A percentile compares a stretch with the other conserved stretches of the same genome.
Conservation (phyloP, 2,329 filamentous ascomycete species). For the Pleoardoris graminearum region DNA sequence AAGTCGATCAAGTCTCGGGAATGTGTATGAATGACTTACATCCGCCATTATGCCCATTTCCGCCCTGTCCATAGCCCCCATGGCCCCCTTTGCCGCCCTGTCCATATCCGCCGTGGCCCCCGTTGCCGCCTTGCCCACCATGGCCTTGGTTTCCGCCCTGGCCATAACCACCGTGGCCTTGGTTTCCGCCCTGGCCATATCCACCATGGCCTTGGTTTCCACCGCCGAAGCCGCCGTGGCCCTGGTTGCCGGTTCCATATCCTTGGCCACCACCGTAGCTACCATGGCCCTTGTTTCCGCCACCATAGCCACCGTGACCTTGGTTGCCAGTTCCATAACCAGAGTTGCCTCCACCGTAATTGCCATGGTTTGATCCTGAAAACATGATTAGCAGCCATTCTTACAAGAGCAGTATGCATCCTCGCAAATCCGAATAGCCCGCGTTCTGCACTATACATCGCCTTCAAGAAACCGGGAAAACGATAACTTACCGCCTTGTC, state of each 20-base stretch:
- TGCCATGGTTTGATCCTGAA: no score
- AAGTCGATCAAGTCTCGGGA: background rate
- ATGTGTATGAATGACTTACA: background rate
- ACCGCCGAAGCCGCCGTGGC: background rate
- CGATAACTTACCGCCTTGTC: no score
- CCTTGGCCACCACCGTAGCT: background rate
- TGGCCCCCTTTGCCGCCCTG: background rate
- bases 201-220: background rate
- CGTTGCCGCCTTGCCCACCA: background rate
- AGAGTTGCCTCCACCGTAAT: background rate
- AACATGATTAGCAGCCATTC: no score
- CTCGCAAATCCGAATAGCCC: no score
- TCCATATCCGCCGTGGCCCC: background rate
- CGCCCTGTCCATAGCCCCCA: background rate
- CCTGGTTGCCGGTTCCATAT: background rate
- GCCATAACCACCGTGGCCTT: background rate
- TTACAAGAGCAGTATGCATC: no score
- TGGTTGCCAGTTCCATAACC: background rate
- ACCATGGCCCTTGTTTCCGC: background rate
- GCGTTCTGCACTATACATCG: no score
- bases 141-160: background rate
- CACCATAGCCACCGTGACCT: background rate
- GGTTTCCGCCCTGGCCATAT: background rate
- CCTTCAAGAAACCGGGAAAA: no score
- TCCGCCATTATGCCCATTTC: background rate